Evolutionary conservation across 2,329 filamentous ascomycete species (phyloP).

Genomic region (Microsporum ferrugineum): DNA sequence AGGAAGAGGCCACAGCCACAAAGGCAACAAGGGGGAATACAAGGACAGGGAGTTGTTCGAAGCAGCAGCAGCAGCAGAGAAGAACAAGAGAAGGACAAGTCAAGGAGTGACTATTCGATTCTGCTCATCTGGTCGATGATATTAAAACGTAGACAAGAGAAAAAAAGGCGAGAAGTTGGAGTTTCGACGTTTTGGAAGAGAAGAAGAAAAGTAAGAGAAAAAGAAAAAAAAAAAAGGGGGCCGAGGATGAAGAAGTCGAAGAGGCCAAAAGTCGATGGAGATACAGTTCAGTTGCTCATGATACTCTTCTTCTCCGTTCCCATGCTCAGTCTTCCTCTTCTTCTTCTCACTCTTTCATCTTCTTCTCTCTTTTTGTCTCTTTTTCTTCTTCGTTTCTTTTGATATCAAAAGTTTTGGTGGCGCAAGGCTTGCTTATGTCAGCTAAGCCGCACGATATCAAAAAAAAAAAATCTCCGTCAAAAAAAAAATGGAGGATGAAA

Average conservation of each 20-base stretch:
- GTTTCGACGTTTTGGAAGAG: no score
- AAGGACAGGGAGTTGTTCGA: no score
- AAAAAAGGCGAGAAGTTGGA: neutral
- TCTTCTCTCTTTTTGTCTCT: neutral
- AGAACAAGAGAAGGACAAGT: neutral
- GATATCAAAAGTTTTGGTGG: neutral
- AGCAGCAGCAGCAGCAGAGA: neutral
- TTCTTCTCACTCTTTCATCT: neutral
- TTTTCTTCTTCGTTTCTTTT: neutral
- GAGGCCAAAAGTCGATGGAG: neutral
- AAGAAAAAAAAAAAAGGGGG: neutral
- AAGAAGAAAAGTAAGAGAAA: no score
- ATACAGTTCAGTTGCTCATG: no score
- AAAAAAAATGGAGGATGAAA: neutral
- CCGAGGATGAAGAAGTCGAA: neutral
- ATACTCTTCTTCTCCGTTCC: neutral
- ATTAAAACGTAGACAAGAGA: neutral
- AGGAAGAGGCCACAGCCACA: neutral
- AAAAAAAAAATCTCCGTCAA: no score
- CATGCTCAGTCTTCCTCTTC: neutral
- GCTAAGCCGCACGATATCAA: no score
- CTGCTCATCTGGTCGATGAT: no score
- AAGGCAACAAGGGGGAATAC: neutral
- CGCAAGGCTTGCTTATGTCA: no score
- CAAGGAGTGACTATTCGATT: neutral